Percentiles rank a stretch among this genome's conserved stretches.
These are phyloP conservation scores for Glutinoglossum americanum DNA, from an alignment of 495 filamentous ascomycete species.

Conservation along the genomic window DNA sequence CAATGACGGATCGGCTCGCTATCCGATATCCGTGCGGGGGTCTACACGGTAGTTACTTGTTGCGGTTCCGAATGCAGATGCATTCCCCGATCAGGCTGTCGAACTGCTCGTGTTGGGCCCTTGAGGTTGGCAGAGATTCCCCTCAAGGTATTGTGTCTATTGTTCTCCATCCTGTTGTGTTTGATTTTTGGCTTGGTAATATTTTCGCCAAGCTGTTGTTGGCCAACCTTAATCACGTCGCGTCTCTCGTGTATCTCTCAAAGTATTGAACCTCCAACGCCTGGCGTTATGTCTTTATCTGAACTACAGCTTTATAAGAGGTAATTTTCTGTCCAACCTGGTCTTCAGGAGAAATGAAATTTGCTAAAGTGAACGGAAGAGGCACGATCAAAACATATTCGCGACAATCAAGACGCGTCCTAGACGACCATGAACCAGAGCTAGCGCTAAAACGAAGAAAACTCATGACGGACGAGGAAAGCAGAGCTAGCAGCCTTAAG, in stretches of 20 bases:
- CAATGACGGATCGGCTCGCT: too few relatives aligned
- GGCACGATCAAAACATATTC: conserved; percentile 12
- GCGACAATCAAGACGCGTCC: conserved; percentile 10
- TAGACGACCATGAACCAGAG: conserved; percentile 6
- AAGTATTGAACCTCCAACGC: too few relatives aligned
- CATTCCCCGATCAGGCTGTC: too few relatives aligned
- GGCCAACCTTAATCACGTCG: neutral
- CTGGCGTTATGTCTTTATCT: neutral
- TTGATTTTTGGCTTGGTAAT: neutral
- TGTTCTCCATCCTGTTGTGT: too few relatives aligned
- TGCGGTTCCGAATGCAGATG: too few relatives aligned
- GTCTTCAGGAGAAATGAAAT: neutral
- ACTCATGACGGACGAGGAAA: conserved; percentile 1
- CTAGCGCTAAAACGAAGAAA: conserved; percentile 11
- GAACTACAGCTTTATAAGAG: neutral
- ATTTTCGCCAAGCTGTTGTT: neutral
- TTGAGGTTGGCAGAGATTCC: too few relatives aligned
- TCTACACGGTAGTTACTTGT: too few relatives aligned
- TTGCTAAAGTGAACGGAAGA: neutral
- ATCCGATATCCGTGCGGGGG: too few relatives aligned
- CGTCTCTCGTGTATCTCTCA: neutral
- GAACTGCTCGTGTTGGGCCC: too few relatives aligned
- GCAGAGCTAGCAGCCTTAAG: neutral
- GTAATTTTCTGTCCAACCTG: neutral
- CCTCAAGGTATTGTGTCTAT: too few relatives aligned